A percentile compares a stretch with the other conserved stretches of the same genome.
These are phyloP conservation scores for Colletotrichum noveboracense DNA, from an alignment of 2,329 filamentous ascomycete species.

Conservation along the genomic window DNA sequence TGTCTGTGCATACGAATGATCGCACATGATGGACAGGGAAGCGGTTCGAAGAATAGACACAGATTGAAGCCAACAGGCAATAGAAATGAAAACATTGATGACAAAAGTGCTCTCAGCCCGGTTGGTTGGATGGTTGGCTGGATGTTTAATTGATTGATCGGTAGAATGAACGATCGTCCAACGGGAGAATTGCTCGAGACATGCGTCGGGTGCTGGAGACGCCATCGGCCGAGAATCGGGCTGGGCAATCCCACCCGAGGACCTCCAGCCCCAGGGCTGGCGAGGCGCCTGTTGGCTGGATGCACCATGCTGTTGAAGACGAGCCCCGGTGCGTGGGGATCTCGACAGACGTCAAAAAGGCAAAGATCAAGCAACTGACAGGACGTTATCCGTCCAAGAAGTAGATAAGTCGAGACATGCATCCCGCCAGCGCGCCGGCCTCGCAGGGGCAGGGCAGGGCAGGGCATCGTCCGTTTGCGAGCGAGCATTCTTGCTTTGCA, in stretches of 20 bases:
- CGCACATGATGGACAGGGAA: neutral
- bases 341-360: neutral
- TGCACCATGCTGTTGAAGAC: neutral
- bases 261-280: neutral
- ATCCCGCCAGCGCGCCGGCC: neutral
- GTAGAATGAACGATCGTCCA: neutral
- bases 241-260: neutral
- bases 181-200: neutral
- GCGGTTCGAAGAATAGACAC: neutral
- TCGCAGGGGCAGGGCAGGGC: neutral
- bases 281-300: neutral
- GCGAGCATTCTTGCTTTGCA: neutral
- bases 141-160: neutral
- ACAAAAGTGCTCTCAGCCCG: neutral
- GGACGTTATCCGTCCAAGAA: neutral
- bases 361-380: neutral
- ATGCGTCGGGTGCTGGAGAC: neutral
- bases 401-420: neutral
- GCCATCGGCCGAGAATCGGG: conserved; percentile 5
- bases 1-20: neutral
- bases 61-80: neutral
- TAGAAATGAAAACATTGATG: neutral
- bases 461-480: neutral
- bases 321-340: neutral
- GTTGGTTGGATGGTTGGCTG: neutral